A percentile compares a stretch with the other conserved stretches of the same genome.
Evolutionary conservation across 108 stramenopile species (phyloP).

Genomic region (Cyclotella atomus): DNA sequence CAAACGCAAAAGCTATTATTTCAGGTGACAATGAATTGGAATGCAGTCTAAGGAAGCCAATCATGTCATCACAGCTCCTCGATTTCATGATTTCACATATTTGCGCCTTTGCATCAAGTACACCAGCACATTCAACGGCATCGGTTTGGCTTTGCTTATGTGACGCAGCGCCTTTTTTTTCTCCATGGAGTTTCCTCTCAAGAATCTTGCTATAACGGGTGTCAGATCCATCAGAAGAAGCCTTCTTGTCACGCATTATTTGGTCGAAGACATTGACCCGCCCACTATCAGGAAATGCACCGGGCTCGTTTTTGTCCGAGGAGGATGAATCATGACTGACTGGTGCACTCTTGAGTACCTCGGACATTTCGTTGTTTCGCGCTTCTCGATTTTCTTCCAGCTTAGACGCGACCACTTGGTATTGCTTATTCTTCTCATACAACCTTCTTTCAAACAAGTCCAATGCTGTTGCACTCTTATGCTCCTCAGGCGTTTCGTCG

Average conservation of each 20-base stretch:
- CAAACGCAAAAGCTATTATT: background rate
- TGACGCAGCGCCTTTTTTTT: background rate
- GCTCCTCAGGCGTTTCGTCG: too few relatives aligned
- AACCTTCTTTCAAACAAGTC: background rate
- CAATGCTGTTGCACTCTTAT: too few relatives aligned
- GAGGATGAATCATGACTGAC: too few relatives aligned
- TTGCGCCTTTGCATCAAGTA: background rate
- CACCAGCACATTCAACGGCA: background rate
- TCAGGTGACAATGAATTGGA: background rate
- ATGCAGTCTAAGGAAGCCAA: constrained; percentile 11
- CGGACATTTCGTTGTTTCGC: too few relatives aligned
- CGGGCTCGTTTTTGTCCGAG: too few relatives aligned
- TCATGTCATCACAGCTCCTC: constrained; percentile 1
- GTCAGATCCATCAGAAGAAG: too few relatives aligned
- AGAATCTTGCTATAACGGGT: too few relatives aligned
- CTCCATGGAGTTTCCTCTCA: background rate
- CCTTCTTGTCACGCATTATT: background rate
- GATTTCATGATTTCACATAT: background rate
- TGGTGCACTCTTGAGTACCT: too few relatives aligned
- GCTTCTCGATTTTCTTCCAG: background rate
- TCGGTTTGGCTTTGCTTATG: background rate
- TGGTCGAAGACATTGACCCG: background rate
- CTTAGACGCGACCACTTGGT: background rate
- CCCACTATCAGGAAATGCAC: background rate
- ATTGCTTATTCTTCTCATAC: background rate